Percentiles rank a stretch among this genome's conserved stretches.
phyloP scores from a whole-genome alignment of 192 early-diverging fungal genomes.

The Rhizophagus sp. region DNA sequence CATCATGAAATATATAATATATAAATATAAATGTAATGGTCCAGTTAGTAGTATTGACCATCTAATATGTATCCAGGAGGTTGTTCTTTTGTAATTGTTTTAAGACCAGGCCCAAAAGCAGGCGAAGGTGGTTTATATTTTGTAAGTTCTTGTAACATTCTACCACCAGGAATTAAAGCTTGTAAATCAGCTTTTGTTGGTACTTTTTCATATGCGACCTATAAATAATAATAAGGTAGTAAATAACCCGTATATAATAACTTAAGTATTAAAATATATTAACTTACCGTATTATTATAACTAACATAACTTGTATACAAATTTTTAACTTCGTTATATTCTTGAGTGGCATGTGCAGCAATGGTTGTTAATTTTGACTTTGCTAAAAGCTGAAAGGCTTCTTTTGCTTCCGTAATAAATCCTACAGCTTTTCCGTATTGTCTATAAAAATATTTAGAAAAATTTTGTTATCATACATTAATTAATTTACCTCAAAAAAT shows the following conservation, averaged over 20 bases:
- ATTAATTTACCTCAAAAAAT: not conserved
- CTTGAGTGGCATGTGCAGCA: constrained; percentile 46
- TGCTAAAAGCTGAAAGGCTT: constrained; percentile 43
- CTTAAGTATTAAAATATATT: not conserved
- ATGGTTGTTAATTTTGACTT: constrained; percentile 48
- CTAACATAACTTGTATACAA: constrained; percentile 42
- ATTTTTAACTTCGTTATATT: constrained; percentile 49
- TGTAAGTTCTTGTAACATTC: constrained; percentile 17
- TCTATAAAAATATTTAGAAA: constrained; percentile 31
- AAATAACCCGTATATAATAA: not conserved
- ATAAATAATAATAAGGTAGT: not conserved
- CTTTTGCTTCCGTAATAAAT: constrained; percentile 50
- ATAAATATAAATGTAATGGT: too few relatives aligned
- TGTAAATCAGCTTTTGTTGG: constrained; percentile 49
- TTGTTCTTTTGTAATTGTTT: not conserved
- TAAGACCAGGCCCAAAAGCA: constrained; percentile 11
- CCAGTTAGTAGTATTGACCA: constrained; percentile 13
- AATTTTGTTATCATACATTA: not conserved
- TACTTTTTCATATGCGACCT: constrained; percentile 52
- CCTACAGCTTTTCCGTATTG: constrained; percentile 58
- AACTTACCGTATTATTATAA: constrained; percentile 56
- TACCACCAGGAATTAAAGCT: constrained; percentile 54
- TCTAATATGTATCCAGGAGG: not conserved
- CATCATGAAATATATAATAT: not conserved
- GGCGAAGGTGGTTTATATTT: constrained; percentile 13